These are phyloP conservation scores for Capsella bursapastoris DNA, from an alignment of 345 rosid genomes.

Conservation along the genomic window DNA sequence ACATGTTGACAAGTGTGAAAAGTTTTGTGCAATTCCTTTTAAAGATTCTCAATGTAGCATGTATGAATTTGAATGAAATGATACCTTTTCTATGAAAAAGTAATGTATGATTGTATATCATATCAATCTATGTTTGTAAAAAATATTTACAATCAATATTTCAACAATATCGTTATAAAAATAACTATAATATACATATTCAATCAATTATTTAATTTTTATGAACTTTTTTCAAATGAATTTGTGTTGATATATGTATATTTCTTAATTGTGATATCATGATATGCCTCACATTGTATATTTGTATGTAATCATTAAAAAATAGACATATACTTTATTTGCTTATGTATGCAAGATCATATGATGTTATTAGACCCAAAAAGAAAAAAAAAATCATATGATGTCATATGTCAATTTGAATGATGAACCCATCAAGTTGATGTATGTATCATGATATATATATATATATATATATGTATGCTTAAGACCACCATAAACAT, in stretches of 20 bases:
- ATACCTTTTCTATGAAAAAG: neutral
- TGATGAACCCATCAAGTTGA: neutral
- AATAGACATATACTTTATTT: neutral
- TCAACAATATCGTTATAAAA: neutral
- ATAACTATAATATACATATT: too few relatives aligned
- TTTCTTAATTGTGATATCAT: too few relatives aligned
- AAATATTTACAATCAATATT: neutral
- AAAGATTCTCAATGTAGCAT: conserved; percentile 24
- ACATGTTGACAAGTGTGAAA: conserved; percentile 39
- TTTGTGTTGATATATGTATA: too few relatives aligned
- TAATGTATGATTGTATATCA: neutral
- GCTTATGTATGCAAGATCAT: neutral
- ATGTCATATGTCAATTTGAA: neutral
- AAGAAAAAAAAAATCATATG: too few relatives aligned
- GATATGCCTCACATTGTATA: too few relatives aligned
- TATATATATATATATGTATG: neutral
- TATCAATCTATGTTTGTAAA: too few relatives aligned
- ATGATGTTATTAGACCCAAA: neutral
- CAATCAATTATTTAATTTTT: too few relatives aligned
- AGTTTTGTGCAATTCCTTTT: neutral
- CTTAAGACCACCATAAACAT: neutral
- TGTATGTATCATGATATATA: neutral
- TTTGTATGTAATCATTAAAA: too few relatives aligned
- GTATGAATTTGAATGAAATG: neutral
- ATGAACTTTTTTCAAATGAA: too few relatives aligned